A percentile compares a stretch with the other conserved stretches of the same genome.
Evolutionary conservation across 164 flowering plant species (phyloP).

Genomic region (Vitis rupestris): DNA sequence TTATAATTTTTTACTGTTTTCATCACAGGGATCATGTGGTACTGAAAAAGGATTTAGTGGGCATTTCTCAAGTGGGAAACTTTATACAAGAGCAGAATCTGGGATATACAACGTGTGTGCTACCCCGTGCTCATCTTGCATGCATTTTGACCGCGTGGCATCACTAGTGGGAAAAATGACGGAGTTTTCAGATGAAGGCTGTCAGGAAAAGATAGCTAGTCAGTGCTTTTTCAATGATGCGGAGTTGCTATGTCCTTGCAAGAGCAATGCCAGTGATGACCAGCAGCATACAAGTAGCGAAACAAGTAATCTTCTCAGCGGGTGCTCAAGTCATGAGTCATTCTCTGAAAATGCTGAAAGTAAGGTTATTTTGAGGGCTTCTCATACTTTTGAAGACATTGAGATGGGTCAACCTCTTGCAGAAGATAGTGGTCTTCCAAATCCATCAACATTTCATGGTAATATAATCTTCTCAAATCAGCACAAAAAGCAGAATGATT

Average conservation of each 20-base stretch:
- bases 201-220: constrained; percentile 2
- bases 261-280: constrained; percentile 3
- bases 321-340: constrained; percentile 14
- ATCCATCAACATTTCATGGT: not conserved
- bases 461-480: not conserved
- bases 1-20: not conserved
- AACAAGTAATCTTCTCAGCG: constrained; percentile 11
- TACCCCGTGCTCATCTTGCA: constrained; percentile 2
- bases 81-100: not conserved
- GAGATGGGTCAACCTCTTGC: not conserved
- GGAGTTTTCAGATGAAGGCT: constrained; percentile 1
- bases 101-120: not conserved
- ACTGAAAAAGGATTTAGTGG: not conserved
- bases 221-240: constrained; percentile 2
- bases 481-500: constrained; percentile 2
- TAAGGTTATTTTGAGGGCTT: constrained; percentile 1
- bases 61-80: not conserved
- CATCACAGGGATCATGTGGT: constrained; percentile 1
- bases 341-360: constrained; percentile 16
- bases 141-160: not conserved
- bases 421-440: not conserved
- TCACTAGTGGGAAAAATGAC: constrained; percentile 1
- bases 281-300: constrained; percentile 8
- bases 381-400: not conserved
- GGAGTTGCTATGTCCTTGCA: not conserved